These are phyloP conservation scores for Canavalia ensiformis DNA, from an alignment of 306 rosid species.

Conservation along the genomic window DNA sequence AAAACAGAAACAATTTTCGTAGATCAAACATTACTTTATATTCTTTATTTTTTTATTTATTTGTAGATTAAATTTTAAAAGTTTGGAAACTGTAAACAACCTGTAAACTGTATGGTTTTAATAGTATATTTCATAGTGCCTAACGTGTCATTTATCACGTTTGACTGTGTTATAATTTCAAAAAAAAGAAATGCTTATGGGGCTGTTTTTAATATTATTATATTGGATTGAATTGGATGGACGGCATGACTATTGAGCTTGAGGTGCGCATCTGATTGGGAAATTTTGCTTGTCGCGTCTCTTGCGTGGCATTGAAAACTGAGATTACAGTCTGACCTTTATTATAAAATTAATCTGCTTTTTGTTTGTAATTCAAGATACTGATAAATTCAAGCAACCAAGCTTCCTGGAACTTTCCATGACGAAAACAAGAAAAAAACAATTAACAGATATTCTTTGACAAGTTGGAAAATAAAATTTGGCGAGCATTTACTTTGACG, in stretches of 20 bases:
- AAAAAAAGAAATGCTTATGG: neutral
- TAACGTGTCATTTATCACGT: neutral
- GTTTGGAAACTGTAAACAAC: no score
- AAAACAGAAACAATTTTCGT: no score
- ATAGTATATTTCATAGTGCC: neutral
- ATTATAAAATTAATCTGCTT: neutral
- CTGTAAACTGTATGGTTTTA: no score
- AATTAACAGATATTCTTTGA: constrained; percentile 43
- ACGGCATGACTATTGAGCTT: neutral
- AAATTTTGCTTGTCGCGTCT: constrained; percentile 16
- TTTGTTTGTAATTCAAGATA: neutral
- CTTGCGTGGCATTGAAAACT: neutral
- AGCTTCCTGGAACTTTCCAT: neutral
- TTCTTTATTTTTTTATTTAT: neutral
- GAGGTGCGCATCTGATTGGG: neutral
- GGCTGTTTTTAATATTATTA: neutral
- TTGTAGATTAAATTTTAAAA: no score
- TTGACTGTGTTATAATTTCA: no score
- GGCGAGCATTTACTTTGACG: neutral
- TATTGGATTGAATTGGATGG: neutral
- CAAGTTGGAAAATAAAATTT: neutral
- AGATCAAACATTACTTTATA: no score
- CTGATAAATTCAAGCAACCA: neutral
- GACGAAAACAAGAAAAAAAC: constrained; percentile 23
- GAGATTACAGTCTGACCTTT: neutral